Conservation (phyloP, 2,329 filamentous ascomycete species). For the Monosporascus ibericus region DNA sequence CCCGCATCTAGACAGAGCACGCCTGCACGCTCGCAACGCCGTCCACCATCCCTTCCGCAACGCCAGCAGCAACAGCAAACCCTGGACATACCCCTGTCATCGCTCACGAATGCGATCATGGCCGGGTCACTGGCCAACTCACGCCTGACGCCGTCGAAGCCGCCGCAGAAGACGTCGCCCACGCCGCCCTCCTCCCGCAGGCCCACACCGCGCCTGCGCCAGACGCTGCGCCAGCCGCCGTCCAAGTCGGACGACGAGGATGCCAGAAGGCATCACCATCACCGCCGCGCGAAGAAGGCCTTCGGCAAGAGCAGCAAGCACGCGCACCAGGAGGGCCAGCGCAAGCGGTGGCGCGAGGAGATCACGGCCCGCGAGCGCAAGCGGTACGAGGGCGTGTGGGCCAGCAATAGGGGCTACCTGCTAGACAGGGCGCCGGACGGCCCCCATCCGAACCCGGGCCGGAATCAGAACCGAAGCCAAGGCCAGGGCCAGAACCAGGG, state of each 20-base stretch:
- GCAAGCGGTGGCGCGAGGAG: constrained; percentile 70
- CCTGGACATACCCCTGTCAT: constrained; percentile 49
- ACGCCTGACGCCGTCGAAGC: constrained; percentile 34
- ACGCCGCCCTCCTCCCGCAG: constrained; percentile 37
- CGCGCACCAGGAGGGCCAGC: constrained; percentile 68
- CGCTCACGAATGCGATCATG: constrained; percentile 68
- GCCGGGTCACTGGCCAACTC: constrained; percentile 67
- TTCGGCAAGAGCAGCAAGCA: constrained; percentile 54
- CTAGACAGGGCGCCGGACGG: constrained; percentile 15
- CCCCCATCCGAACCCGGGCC: constrained; percentile 1
- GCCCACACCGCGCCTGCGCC: constrained; percentile 50
- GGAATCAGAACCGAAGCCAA: neutral
- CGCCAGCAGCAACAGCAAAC: constrained; percentile 18
- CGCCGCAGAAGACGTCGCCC: constrained; percentile 31
- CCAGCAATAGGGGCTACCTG: constrained; percentile 65
- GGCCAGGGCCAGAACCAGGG: neutral
- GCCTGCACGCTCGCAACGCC: constrained; percentile 2
- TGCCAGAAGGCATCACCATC: constrained; percentile 35
- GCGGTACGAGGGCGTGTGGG: constrained; percentile 80
- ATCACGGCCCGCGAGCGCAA: constrained; percentile 69
- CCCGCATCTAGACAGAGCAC: constrained; percentile 10
- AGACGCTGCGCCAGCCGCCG: constrained; percentile 57
- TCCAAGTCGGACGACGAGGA: constrained; percentile 47
- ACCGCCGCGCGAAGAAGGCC: constrained; percentile 43
- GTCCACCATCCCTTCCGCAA: constrained; percentile 7